A percentile compares a stretch with the other conserved stretches of the same genome.
These are phyloP conservation scores for Liriodendron chinense DNA, from an alignment of 164 flowering plant genomes.

Conservation along the genomic window DNA sequence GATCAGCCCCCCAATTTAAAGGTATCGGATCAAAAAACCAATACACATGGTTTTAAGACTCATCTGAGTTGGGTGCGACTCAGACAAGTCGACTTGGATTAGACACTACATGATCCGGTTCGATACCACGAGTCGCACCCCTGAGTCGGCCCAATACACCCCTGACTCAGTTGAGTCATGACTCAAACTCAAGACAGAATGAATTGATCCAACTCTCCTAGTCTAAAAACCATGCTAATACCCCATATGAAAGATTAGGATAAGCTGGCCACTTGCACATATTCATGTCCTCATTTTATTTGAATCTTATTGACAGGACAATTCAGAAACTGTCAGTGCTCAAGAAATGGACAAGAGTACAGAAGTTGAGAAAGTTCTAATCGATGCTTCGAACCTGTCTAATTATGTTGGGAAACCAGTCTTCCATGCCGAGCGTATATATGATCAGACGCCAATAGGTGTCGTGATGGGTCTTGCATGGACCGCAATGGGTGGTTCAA, in stretches of 20 bases:
- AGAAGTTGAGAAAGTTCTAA: conserved; percentile 47
- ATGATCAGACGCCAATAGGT: conserved; percentile 80
- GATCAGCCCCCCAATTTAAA: conserved; percentile 30
- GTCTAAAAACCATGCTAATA: no score
- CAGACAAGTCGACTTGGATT: no score
- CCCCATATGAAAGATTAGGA: background rate
- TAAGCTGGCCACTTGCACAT: background rate
- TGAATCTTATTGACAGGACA: conserved; percentile 36
- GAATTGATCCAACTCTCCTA: background rate
- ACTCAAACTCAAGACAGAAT: background rate
- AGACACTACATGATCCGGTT: no score
- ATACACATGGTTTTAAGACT: background rate
- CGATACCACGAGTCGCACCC: no score
- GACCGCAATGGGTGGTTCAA: conserved; percentile 99
- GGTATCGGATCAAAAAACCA: conserved; percentile 31
- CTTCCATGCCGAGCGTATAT: conserved; percentile 92
- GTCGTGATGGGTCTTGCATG: conserved; percentile 99
- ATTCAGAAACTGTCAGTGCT: conserved; percentile 20
- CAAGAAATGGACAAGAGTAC: conserved; percentile 36
- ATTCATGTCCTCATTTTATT: background rate
- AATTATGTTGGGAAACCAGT: conserved; percentile 97
- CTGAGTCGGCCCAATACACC: background rate
- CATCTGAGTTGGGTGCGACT: no score
- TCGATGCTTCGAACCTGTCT: conserved; percentile 58
- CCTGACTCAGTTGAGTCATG: background rate